Base-by-base conservation (phyloP, 1,139 yeast genomes). In the Taphrina wiesneri region DNA sequence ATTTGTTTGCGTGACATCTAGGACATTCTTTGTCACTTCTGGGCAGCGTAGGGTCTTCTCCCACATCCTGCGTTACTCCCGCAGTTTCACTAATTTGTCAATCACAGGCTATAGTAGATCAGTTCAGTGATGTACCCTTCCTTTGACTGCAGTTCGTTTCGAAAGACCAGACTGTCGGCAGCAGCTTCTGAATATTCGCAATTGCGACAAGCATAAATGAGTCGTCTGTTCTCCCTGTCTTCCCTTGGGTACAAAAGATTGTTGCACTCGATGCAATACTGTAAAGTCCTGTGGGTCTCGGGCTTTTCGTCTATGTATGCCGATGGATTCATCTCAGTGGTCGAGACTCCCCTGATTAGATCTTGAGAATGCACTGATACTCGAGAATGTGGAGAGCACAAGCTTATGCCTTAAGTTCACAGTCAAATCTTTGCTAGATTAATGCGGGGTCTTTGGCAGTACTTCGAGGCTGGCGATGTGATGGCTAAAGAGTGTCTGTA, bases 231-330 rank as follows among this genome's bases (percentile, higher is more conserved):
- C 63, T 80, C 81, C 74, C 88, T 89, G 76, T 95, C 99, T 79
- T 95, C 99, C 72, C 90, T 86, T n/a, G 99, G 99, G 76, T 93
- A 95, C 79, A 93, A 84, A 99, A 93, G 92, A 76, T 95, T 95
- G 82, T 95, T 95, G 83, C 88, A 75, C 39, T 34, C 56, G 15
- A 47, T 34, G 34, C 56, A 63, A 52, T 64, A 66, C 23, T 59
- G 68, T 19, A 65, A 53, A 6, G 63, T 66, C 17, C 66, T 53
- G 19, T 54, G 46, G 6, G 19, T 23, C 11, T 54, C 59, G 9
- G 59, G 59, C 49, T 41, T 54, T 15, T 54, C 59, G 23, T 54
- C 59, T 32, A 43, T 25, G 6, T 57, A 57, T 1, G 63, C 49
- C 13, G 49, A 45, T 9, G 49, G 26, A 45, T 45, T 45, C 49